Percentiles rank a stretch among this genome's conserved stretches.
Evolutionary conservation across 257 asterid genomes (phyloP).

Genomic region (Lycium barbarum): DNA sequence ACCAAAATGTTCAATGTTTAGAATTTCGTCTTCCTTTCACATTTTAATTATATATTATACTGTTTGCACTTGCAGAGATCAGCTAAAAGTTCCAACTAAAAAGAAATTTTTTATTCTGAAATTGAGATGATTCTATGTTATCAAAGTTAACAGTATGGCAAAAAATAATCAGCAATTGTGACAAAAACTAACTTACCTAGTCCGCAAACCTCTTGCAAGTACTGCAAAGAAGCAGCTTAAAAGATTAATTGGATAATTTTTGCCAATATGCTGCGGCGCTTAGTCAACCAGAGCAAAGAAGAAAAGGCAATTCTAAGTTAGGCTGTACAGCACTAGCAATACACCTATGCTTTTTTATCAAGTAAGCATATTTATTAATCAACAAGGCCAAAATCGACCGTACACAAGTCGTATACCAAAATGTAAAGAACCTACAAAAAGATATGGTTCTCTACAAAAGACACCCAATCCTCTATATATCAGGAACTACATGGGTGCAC

Average conservation of each 20-base stretch:
- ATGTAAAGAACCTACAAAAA: no score
- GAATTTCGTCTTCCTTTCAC: background rate
- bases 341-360: no score
- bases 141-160: background rate
- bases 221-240: background rate
- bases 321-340: constrained; percentile 25
- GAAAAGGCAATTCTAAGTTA: background rate
- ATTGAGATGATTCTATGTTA: background rate
- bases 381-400: no score
- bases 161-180: background rate
- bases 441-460: no score
- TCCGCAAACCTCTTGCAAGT: background rate
- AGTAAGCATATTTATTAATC: no score
- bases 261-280: background rate
- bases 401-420: no score
- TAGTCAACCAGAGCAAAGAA: background rate
- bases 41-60: background rate
- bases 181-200: constrained; percentile 6
- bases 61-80: background rate
- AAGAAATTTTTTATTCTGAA: background rate
- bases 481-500: no score
- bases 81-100: background rate
- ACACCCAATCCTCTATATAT: no score
- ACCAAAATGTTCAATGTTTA: background rate
- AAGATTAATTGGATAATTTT: background rate